phyloP scores from a whole-genome alignment of 345 rosid species.

The Clausena lansium region DNA sequence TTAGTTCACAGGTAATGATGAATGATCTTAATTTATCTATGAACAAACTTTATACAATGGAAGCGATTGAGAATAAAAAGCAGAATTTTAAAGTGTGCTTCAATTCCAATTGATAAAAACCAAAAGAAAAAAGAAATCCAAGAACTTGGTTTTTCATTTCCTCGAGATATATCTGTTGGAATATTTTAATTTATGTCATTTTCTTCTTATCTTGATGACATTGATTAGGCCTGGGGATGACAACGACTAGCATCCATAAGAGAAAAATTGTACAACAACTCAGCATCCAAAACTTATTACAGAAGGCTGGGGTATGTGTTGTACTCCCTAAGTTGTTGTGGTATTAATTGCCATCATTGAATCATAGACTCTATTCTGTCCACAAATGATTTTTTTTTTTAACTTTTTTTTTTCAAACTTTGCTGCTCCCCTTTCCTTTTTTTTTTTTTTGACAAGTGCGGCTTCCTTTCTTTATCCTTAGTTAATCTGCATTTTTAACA shows the following conservation, averaged over 20 bases:
- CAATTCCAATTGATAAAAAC: too few species aligned
- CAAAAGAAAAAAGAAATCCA: background rate
- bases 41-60: too few species aligned
- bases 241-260: constrained; percentile 8
- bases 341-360: background rate
- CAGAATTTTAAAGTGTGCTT: background rate
- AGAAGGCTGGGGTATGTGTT: constrained; percentile 7
- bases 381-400: background rate
- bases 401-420: background rate
- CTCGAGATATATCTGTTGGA: background rate
- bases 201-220: background rate
- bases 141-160: background rate
- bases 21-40: too few species aligned
- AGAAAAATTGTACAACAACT: background rate
- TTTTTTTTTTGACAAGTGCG: too few species aligned
- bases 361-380: background rate
- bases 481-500: background rate
- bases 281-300: constrained; percentile 5
- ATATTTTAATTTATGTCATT: background rate
- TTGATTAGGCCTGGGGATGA: background rate
- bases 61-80: too few species aligned
- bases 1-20: too few species aligned
- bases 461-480: background rate
- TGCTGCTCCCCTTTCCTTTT: background rate
- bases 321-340: background rate